Evolutionary conservation across 2,329 filamentous ascomycete genomes (phyloP).

Genomic region (Lasiodiplodia theobromae): DNA sequence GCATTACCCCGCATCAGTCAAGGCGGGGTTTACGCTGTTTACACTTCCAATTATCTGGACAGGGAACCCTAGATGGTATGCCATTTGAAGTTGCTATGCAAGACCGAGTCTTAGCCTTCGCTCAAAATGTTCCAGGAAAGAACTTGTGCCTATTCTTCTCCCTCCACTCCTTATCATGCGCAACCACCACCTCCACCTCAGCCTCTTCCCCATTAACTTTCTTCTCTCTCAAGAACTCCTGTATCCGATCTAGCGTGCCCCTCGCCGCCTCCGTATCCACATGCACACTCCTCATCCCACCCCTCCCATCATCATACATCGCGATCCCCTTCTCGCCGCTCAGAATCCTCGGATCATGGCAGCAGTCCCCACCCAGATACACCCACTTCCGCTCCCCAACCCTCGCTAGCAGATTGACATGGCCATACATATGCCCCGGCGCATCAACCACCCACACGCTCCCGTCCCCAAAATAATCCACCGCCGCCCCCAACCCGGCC

Average conservation of each 20-base stretch:
- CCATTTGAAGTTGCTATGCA: background rate
- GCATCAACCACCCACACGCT: constrained; percentile 57
- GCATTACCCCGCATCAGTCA: constrained; percentile 5
- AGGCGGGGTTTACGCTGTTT: background rate
- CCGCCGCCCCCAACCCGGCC: constrained; percentile 51
- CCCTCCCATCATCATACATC: constrained; percentile 55
- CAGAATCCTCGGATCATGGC: constrained; percentile 60
- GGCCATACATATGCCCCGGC: constrained; percentile 60
- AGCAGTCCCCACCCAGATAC: constrained; percentile 62
- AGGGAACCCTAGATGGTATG: background rate
- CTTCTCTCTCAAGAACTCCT: constrained; percentile 42
- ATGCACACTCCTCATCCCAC: constrained; percentile 58
- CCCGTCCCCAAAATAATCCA: constrained; percentile 59
- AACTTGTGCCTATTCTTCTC: constrained; percentile 44
- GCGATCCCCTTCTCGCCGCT: constrained; percentile 61
- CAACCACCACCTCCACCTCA: constrained; percentile 59
- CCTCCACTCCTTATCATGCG: constrained; percentile 59
- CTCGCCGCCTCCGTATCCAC: constrained; percentile 56
- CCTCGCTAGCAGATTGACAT: constrained; percentile 58
- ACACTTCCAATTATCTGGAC: constrained; percentile 1
- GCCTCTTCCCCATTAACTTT: constrained; percentile 30
- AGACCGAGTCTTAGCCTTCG: background rate
- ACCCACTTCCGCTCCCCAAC: constrained; percentile 51
- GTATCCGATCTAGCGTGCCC: constrained; percentile 52
- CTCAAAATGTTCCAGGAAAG: constrained; percentile 41